Conservation (phyloP, 495 filamentous ascomycete species). For the Corynascus novoguineensis region DNA sequence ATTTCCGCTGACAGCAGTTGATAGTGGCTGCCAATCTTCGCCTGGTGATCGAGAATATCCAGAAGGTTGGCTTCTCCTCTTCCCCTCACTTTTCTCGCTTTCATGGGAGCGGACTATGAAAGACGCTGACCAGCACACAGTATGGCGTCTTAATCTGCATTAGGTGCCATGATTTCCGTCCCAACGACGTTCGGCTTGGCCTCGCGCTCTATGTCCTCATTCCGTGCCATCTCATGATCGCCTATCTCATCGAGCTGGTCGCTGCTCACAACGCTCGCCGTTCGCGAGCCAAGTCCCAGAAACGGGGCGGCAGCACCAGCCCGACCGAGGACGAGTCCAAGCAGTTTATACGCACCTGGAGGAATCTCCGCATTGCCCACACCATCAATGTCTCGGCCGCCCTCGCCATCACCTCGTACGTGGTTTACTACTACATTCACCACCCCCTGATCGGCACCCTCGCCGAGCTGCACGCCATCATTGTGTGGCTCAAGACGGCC, state of each 20-base stretch:
- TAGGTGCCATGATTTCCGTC: slow-evolving; percentile 80
- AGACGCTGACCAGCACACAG: slow-evolving; percentile 37
- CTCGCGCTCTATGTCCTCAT: slow-evolving; percentile 74
- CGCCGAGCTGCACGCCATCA: slow-evolving; percentile 84
- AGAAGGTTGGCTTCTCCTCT: slow-evolving; percentile 58
- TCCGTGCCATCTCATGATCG: slow-evolving; percentile 82
- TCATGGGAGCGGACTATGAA: not conserved
- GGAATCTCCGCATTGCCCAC: slow-evolving; percentile 67
- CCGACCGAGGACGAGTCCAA: slow-evolving; percentile 52
- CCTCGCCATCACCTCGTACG: slow-evolving; percentile 69
- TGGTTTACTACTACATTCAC: slow-evolving; percentile 84
- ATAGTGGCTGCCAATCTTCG: slow-evolving; percentile 86
- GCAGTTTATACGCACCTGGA: slow-evolving; percentile 69
- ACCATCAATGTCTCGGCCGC: slow-evolving; percentile 77
- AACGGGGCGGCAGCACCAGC: slow-evolving; percentile 44
- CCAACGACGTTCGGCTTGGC: slow-evolving; percentile 70
- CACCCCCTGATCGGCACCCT: slow-evolving; percentile 91
- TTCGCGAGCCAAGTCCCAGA: slow-evolving; percentile 56
- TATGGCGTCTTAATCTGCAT: slow-evolving; percentile 94
- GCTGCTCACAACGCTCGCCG: slow-evolving; percentile 70
- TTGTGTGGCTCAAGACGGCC: slow-evolving; percentile 91
- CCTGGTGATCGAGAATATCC: slow-evolving; percentile 92
- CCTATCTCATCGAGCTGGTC: slow-evolving; percentile 77
- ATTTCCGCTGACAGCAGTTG: not conserved
- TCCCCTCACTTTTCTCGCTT: slow-evolving; percentile 11